Percentiles rank a stretch among this genome's conserved stretches.
phyloP scores from a whole-genome alignment of 2,329 filamentous ascomycete species.

The Aspergillus brasiliensis region DNA sequence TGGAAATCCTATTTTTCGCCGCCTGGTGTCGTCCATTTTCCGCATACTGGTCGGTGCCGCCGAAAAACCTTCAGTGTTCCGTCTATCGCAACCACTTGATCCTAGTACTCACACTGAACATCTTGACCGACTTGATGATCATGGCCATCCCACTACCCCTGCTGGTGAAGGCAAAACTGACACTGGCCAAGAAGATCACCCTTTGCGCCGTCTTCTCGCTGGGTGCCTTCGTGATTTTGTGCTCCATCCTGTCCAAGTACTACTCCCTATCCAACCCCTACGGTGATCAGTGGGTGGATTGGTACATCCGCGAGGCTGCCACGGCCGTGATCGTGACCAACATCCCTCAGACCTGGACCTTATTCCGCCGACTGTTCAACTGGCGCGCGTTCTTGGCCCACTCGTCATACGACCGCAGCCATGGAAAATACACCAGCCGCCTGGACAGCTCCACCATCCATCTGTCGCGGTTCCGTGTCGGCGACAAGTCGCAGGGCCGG shows the following conservation, averaged over 20 bases:
- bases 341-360: conserved; percentile 61
- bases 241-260: conserved; percentile 62
- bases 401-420: conserved; percentile 16
- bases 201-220: conserved; percentile 59
- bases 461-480: conserved; percentile 14
- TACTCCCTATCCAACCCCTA: conserved; percentile 62
- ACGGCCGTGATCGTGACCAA: conserved; percentile 64
- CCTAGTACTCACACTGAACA: conserved; percentile 51
- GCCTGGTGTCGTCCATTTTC: conserved; percentile 58
- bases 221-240: conserved; percentile 59
- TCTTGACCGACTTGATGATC: conserved; percentile 50
- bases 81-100: conserved; percentile 54
- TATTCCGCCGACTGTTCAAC: conserved; percentile 54
- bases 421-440: conserved; percentile 10
- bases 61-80: conserved; percentile 47
- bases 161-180: conserved; percentile 45
- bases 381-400: conserved; percentile 32
- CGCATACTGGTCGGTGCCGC: conserved; percentile 57
- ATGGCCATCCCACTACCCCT: conserved; percentile 52
- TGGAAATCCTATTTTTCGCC: conserved; percentile 54
- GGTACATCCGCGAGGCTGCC: conserved; percentile 62
- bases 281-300: conserved; percentile 59
- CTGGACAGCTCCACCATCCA: conserved; percentile 15
- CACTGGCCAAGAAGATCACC: conserved; percentile 53
- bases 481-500: conserved; percentile 10